Evolutionary conservation across 495 filamentous ascomycete species (phyloP), one percentile per base, ranked within the genome.

Genomic region (Lophiostoma macrostomum): DNA sequence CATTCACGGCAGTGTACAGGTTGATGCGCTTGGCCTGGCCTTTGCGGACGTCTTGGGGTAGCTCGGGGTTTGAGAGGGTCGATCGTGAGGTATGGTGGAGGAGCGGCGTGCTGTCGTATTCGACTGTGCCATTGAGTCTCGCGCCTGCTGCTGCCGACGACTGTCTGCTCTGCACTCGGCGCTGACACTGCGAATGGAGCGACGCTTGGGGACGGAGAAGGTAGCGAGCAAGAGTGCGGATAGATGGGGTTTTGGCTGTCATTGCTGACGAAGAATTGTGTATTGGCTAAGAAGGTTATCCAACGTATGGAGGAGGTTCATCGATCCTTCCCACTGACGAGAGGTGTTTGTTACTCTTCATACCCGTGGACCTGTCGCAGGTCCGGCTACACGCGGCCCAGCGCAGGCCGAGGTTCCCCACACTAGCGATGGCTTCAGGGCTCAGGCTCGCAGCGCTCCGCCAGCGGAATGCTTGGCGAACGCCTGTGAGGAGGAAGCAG

Each of bases 1-100:
- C 82, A 69, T 96, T 96, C 73, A 98, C 82, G 19, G 93, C 85
- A 66, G 93, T 86, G 75, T 90, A 96, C 44, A 94, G 77, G 69
- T 96, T 97, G 76, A 95, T 82, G 32, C 87, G 82, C 60, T 87
- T 90, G 14, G 86, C 89, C 12, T 79, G 78, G 1, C 78, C 78
- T 63, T 78, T 79, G 23, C 82, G 86, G 25, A 84, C 80, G 16
- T 84, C 75, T 16, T 75, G 58, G 5, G 84, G 66, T 28, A 88
- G 76, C 57, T 87, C 83, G 27, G 81, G 71, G 63, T 79, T 82
- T n/a, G 74, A 61, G 38, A 96, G 76, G 18, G 87, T 83, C 2
- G 83, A 69, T 49, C 81, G 74, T 0, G 90, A 75, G 14, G 81
- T 83, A 66, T 96, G 93, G 54, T 88, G 78, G 19, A 98, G 77